Evolutionary conservation across 257 asterid species (phyloP).

Genomic region (Vinca minor): DNA sequence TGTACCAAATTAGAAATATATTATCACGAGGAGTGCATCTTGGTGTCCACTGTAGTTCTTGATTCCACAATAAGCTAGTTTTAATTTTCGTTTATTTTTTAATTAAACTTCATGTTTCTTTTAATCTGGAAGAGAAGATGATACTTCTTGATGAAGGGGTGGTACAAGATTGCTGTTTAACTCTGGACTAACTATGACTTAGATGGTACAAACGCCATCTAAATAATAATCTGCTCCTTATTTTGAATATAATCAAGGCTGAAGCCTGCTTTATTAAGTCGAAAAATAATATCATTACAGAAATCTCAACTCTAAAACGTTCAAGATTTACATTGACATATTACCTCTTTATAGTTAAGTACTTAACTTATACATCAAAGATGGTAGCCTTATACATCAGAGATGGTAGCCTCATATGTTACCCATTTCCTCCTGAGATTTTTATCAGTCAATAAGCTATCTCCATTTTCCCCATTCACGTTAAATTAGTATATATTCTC

Average conservation of each 20-base stretch:
- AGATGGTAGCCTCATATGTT: too few relatives aligned
- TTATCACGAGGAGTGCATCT: background rate
- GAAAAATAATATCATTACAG: background rate
- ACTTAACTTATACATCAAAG: too few relatives aligned
- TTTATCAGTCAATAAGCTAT: too few relatives aligned
- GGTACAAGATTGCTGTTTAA: background rate
- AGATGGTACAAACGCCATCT: background rate
- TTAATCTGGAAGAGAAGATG: too few relatives aligned
- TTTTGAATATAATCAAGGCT: background rate
- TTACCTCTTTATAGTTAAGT: too few relatives aligned
- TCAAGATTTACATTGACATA: too few relatives aligned
- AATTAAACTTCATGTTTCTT: background rate
- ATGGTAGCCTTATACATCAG: too few relatives aligned
- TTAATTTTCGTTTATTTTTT: background rate
- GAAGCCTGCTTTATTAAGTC: background rate
- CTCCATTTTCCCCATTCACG: too few relatives aligned
- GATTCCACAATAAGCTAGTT: background rate
- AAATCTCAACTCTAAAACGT: background rate
- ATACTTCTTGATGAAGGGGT: conserved; percentile 1
- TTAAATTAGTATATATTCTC: too few relatives aligned
- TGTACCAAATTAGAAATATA: background rate
- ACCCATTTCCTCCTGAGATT: too few relatives aligned
- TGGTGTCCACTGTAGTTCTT: background rate
- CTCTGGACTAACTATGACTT: background rate
- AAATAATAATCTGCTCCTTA: background rate